Base-by-base conservation (phyloP, 176 grass and related monocot species). In the Phragmites australis region DNA sequence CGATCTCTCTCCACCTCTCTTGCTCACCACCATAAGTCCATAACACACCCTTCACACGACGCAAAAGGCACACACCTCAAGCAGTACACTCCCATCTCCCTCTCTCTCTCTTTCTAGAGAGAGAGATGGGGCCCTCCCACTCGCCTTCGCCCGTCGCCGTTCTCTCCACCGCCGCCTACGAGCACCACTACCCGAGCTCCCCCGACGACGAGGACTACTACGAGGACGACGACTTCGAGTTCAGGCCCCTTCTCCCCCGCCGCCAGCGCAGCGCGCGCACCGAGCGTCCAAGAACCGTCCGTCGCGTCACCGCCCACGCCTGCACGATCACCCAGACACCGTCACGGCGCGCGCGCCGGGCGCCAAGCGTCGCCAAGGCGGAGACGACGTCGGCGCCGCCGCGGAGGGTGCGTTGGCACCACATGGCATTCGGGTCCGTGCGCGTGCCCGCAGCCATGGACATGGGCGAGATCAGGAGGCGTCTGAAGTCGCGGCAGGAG, bases 371-470 rank as follows among this genome's bases (percentile, higher is more conserved):
- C 30, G 8, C 23, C 22, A 37, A 37, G 3, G 14, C 31, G 5
- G 22, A 7, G 67, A n/a, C 42, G 18, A 0, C 32, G 11, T 9
- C 16, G 17, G 16, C 19, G 37, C 47, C 49, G 5, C 18, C 63
- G n/a, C 57, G 60, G 56, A 55, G 27, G 67, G 46, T 81, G 87
- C 76, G 86, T 52, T 97, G 90, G 86, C 74, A 77, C 73, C 39
- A 77, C 50, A 82, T 91, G 49, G 83, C 81, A 54, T 89, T 93
- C 68, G 77, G 86, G 54, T 81, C 86, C 42, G 84, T 87, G 88
- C 72, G 80, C 68, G 88, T 85, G 50, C 90, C 94, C 56, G 74
- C 86, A 39, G 83, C 64, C 74, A 97, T 93, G 91, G 86, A 97
- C 70, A 83, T 93, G 82, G 79, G 56, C 26, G 90, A 97, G 60